These are phyloP conservation scores for Prunus kanzakura DNA, from an alignment of 306 rosid genomes.

Conservation along the genomic window DNA sequence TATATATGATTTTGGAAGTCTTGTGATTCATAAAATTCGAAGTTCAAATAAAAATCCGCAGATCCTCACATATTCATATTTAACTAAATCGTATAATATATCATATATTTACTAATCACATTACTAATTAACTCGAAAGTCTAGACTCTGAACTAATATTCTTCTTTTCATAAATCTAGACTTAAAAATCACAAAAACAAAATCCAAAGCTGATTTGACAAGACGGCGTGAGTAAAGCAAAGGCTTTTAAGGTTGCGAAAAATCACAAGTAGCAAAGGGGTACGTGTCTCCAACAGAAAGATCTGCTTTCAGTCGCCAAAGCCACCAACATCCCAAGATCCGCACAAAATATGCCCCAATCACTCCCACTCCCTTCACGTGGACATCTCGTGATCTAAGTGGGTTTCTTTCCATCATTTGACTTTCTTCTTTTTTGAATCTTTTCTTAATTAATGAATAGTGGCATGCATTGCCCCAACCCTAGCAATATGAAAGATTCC, in stretches of 20 bases:
- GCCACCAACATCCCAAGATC: constrained; percentile 26
- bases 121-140: background rate
- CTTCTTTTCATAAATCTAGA: background rate
- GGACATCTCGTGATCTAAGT: constrained; percentile 71
- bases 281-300: constrained; percentile 8
- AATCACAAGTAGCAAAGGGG: background rate
- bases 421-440: constrained; percentile 19
- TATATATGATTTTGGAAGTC: no score
- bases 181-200: background rate
- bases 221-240: background rate
- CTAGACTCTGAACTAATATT: background rate
- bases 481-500: constrained; percentile 9
- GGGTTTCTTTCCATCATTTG: constrained; percentile 15
- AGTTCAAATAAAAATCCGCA: no score
- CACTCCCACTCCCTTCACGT: constrained; percentile 68
- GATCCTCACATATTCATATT: no score
- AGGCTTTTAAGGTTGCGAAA: background rate
- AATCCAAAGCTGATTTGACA: background rate
- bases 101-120: background rate
- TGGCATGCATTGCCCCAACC: background rate
- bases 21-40: no score
- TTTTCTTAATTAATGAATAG: constrained; percentile 1
- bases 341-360: constrained; percentile 10
- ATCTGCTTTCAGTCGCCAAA: constrained; percentile 34
- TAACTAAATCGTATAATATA: background rate